Percentiles rank a stretch among this genome's conserved stretches.
These are phyloP conservation scores for Neostapfia colusana DNA, from an alignment of 176 grass and related monocot species.

Conservation along the genomic window DNA sequence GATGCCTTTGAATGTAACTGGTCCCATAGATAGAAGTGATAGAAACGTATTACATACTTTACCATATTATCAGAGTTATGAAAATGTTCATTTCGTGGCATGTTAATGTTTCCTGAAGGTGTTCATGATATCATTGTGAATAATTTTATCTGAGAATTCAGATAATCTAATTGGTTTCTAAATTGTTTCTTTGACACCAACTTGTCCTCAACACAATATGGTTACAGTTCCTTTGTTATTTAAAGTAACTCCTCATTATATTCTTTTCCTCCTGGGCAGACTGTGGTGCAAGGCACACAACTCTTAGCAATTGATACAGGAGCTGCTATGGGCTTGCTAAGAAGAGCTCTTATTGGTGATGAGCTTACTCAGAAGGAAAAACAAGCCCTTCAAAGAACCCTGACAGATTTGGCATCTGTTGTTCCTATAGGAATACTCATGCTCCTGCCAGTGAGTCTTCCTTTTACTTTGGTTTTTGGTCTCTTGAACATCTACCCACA, in stretches of 20 bases:
- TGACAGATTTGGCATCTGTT: slow-evolving; percentile 96
- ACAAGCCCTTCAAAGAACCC: slow-evolving; percentile 94
- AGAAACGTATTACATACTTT: neutral
- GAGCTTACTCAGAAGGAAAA: slow-evolving; percentile 97
- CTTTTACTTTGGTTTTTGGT: slow-evolving; percentile 1
- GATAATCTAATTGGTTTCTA: slow-evolving; percentile 10
- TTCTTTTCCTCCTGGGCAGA: slow-evolving; percentile 47
- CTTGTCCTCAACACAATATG: neutral
- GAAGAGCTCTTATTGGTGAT: slow-evolving; percentile 91
- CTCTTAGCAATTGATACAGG: slow-evolving; percentile 87
- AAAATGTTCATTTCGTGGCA: neutral
- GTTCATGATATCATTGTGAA: slow-evolving; percentile 12
- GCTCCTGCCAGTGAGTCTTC: slow-evolving; percentile 92
- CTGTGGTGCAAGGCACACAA: slow-evolving; percentile 93
- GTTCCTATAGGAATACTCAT: slow-evolving; percentile 98
- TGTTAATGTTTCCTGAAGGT: slow-evolving; percentile 12
- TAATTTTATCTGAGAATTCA: neutral
- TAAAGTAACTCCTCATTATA: slow-evolving; percentile 25
- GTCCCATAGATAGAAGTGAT: slow-evolving; percentile 28
- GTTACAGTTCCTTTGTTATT: slow-evolving; percentile 7
- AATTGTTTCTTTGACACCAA: neutral
- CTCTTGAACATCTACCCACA: slow-evolving; percentile 25
- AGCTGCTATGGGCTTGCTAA: slow-evolving; percentile 75
- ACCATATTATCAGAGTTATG: neutral
- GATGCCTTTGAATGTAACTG: slow-evolving; percentile 16